Evolutionary conservation across 257 asterid genomes (phyloP).

Genomic region (Solanum pennellii): DNA sequence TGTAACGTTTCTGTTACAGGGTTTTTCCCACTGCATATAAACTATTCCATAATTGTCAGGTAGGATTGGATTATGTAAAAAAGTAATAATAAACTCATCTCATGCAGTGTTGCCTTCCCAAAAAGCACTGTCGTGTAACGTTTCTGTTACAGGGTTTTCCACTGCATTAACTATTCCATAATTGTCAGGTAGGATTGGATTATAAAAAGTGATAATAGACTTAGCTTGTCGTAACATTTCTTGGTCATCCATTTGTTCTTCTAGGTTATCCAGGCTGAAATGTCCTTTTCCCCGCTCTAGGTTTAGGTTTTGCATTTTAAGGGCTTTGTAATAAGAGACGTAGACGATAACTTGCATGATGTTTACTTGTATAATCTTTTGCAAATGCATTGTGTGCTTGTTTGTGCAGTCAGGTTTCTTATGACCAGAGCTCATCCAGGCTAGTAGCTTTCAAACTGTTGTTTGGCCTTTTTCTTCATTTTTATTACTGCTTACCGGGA

Average conservation of each 20-base stretch:
- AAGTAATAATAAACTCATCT: no score
- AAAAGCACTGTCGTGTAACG: background rate
- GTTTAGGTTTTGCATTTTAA: background rate
- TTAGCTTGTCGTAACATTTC: background rate
- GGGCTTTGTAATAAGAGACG: background rate
- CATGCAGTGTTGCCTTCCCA: background rate
- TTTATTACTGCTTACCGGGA: conserved; percentile 29
- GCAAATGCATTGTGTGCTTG: conserved; percentile 23
- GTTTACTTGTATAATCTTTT: background rate
- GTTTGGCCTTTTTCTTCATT: background rate
- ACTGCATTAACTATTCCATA: background rate
- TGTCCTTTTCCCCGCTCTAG: background rate
- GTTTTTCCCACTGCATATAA: background rate
- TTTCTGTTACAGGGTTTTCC: background rate
- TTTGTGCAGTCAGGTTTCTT: conserved; percentile 63
- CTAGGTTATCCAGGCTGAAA: background rate
- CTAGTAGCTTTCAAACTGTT: conserved; percentile 33
- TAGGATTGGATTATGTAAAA: background rate
- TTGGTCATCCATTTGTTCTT: background rate
- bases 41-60: background rate
- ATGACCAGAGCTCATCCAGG: conserved; percentile 33
- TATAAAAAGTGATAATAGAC: background rate
- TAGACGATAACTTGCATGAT: background rate
- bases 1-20: background rate
- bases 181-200: background rate